Base-by-base conservation (phyloP, 306 rosid genomes). In the Prunus fruticosa region DNA sequence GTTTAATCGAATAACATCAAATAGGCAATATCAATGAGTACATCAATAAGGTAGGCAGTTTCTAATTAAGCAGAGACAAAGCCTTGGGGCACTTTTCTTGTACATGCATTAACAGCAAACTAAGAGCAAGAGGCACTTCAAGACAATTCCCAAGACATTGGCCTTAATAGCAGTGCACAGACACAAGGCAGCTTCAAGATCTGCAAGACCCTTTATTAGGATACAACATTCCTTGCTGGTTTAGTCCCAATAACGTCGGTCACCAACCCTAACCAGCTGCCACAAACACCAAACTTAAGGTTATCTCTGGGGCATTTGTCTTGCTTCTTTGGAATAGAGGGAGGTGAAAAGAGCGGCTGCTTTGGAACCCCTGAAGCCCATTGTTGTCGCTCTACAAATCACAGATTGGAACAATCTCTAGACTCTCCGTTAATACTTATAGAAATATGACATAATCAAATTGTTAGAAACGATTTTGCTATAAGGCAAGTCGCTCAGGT, bases 101-200 rank as follows among this genome's bases (percentile, higher is more conserved):
- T 92, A 57, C 96, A 92, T 7, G 85, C 78, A 81, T 81, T 83
- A 58, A 86, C 71, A 4, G 75, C 65, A 87, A 84, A 80, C 76
- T 86, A 71, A 92, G 74, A 75, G 96, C 93, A 63, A 90, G 52
- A 27, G 87, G 88, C 64, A 81, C 84, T 45, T 90, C 14, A 61
- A 92, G 53, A 87, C 73, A 67, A 49, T 11, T 57, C 91, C 96
- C 34, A 90, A 63, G 23, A 85, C 86, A 49, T 84, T 88, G 49
- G 92, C 91, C 73, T 87, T 87, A 56, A 90, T 81, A 2, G 89
- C 93, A 0, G 91, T 92, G 78, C 97, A 92, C 10, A 92, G 67
- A 80, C 97, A 90, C 83, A 83, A 57, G 1, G 96, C 93, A 16
- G 96, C 97, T 78, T 92, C 91, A 49, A 92, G 84, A 84, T 87